These are phyloP conservation scores for Draba incana DNA, from an alignment of 345 rosid genomes.

Conservation along the genomic window DNA sequence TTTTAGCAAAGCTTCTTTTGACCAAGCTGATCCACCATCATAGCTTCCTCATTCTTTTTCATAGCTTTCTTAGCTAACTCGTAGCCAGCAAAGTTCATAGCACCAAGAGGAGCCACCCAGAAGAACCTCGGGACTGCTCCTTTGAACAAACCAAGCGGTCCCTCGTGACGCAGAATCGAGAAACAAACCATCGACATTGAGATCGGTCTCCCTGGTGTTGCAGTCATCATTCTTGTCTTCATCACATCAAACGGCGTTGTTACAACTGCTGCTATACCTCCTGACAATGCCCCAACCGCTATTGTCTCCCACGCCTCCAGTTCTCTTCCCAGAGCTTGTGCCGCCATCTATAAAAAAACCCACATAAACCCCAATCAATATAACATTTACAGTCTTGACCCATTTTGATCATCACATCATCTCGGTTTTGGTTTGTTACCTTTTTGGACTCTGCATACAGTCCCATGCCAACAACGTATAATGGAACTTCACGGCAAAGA, in stretches of 20 bases:
- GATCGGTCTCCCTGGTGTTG: conserved; percentile 70
- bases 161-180: conserved; percentile 84
- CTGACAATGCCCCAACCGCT: conserved; percentile 86
- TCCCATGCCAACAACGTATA: conserved; percentile 95
- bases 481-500: conserved; percentile 95
- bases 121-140: conserved; percentile 95
- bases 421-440: conserved; percentile 45
- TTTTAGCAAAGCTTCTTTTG: conserved; percentile 42
- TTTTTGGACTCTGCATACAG: conserved; percentile 94
- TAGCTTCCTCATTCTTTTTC: conserved; percentile 62
- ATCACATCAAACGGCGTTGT: conserved; percentile 98
- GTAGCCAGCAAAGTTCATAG: conserved; percentile 99
- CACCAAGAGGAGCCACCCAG: conserved; percentile 99
- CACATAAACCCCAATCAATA: conserved; percentile 14
- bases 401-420: conserved; percentile 11
- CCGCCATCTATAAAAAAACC: conserved; percentile 57
- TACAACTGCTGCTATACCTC: conserved; percentile 86
- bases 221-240: conserved; percentile 99
- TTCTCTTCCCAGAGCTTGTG: conserved; percentile 71
- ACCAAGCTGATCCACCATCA: conserved; percentile 29
- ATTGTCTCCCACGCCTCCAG: conserved; percentile 94
- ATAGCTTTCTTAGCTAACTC: conserved; percentile 90
- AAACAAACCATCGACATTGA: conserved; percentile 77
- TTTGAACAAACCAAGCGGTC: conserved; percentile 91
- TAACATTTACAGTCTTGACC: conserved; percentile 1